Conservation (phyloP, 1,139 yeast species). For the Yamadazyma sp. region DNA sequence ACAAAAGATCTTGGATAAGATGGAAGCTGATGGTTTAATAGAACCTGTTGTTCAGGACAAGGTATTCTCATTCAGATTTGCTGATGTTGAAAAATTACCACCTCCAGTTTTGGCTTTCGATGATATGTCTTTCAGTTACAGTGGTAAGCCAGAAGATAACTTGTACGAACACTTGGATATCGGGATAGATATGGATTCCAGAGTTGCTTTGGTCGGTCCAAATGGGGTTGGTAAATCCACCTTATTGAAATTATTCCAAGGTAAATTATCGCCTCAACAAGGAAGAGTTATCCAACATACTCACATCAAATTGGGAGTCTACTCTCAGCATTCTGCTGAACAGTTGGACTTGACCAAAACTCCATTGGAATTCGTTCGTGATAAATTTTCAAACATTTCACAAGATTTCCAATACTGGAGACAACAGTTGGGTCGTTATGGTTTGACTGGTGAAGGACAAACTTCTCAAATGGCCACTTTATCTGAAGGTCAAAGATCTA, state of each 20-base stretch:
- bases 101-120: constrained; percentile 98
- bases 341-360: constrained; percentile 94
- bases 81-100: constrained; percentile 94
- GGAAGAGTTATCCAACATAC: constrained; percentile 98
- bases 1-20: constrained; percentile 98
- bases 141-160: constrained; percentile 84
- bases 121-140: constrained; percentile 88
- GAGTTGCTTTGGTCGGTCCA: constrained; percentile 98
- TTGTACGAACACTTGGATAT: constrained; percentile 88
- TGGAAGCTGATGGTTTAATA: constrained; percentile 99
- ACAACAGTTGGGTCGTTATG: constrained; percentile 96
- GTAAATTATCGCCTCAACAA: constrained; percentile 80
- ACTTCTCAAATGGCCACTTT: constrained; percentile 98
- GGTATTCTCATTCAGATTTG: constrained; percentile 91
- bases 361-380: constrained; percentile 95
- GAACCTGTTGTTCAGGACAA: constrained; percentile 91
- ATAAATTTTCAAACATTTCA: constrained; percentile 81
- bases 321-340: constrained; percentile 98
- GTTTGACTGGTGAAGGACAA: constrained; percentile 98
- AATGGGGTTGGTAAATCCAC: constrained; percentile 99
- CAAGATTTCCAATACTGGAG: constrained; percentile 99
- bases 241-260: constrained; percentile 93
- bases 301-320: constrained; percentile 96
- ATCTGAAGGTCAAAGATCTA: constrained; percentile 98
- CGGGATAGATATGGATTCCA: constrained; percentile 99